Percentiles rank a stretch among this genome's conserved stretches.
phyloP scores from a whole-genome alignment of 352 stramenopile species.

The Phytopythium vexans region DNA sequence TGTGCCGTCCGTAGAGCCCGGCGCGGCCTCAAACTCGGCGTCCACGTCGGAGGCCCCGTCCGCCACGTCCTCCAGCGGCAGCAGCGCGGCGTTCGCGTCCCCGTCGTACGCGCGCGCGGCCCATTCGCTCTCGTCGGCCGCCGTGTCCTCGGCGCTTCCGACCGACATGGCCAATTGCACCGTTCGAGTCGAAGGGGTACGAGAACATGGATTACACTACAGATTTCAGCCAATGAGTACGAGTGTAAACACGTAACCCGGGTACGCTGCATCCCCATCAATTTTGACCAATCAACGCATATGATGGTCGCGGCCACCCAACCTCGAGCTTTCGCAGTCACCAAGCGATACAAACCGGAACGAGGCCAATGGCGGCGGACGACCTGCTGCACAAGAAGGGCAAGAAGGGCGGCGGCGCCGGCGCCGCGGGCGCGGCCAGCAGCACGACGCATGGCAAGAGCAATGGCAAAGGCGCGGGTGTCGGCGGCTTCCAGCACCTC shows the following conservation, averaged over 20 bases:
- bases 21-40: too few species aligned
- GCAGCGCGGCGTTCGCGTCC: conserved; percentile 14
- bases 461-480: conserved; percentile 71
- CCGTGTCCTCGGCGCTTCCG: conserved; percentile 18
- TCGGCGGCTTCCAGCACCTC: conserved; percentile 83
- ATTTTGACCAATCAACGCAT: not conserved
- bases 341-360: conserved; percentile 5
- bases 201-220: not conserved
- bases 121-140: conserved; percentile 50
- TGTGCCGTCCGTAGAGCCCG: too few species aligned
- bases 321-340: conserved; percentile 17
- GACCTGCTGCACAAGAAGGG: conserved; percentile 63
- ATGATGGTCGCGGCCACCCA: conserved; percentile 12
- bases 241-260: not conserved
- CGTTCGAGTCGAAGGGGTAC: too few species aligned
- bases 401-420: conserved; percentile 28
- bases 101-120: conserved; percentile 16
- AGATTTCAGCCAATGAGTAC: conserved; percentile 38
- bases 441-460: conserved; percentile 69
- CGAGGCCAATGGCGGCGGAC: conserved; percentile 47
- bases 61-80: conserved; percentile 4
- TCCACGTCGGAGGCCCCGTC: too few species aligned
- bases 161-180: conserved; percentile 28
- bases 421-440: conserved; percentile 10
- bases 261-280: not conserved